Conservation (phyloP, 2,329 filamentous ascomycete species). For the Colletotrichum neosansevieriae region DNA sequence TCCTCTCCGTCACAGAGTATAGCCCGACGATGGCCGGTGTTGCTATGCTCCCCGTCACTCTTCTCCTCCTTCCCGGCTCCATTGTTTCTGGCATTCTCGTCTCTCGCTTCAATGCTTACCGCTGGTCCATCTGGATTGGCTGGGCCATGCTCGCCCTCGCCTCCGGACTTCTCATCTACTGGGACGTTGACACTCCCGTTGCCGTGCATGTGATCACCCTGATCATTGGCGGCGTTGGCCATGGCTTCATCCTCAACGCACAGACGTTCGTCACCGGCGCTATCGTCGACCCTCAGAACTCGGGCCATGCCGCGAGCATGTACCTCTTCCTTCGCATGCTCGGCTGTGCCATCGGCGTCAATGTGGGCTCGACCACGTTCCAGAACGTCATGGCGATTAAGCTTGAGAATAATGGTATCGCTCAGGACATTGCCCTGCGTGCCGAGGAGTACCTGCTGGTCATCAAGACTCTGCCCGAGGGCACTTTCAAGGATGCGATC, state of each 20-base stretch:
- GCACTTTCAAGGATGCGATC: slow-evolving; percentile 36
- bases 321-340: slow-evolving; percentile 42
- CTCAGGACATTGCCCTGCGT: slow-evolving; percentile 32
- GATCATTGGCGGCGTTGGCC: slow-evolving; percentile 40
- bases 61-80: slow-evolving; percentile 48
- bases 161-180: slow-evolving; percentile 40
- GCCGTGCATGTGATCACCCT: slow-evolving; percentile 39
- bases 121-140: slow-evolving; percentile 54
- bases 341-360: slow-evolving; percentile 42
- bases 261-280: slow-evolving; percentile 44
- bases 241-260: slow-evolving; percentile 43
- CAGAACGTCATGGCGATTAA: slow-evolving; percentile 43
- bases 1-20: slow-evolving; percentile 50
- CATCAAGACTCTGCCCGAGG: slow-evolving; percentile 33
- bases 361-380: slow-evolving; percentile 41
- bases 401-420: slow-evolving; percentile 36
- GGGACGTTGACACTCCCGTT: slow-evolving; percentile 35
- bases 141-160: slow-evolving; percentile 46
- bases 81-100: slow-evolving; percentile 49
- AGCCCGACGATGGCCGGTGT: slow-evolving; percentile 50
- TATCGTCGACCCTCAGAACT: slow-evolving; percentile 36
- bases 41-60: slow-evolving; percentile 50
- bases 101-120: slow-evolving; percentile 49
- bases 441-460: slow-evolving; percentile 37
- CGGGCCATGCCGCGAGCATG: slow-evolving; percentile 41